Percentiles rank a stretch among this genome's conserved stretches.
Conservation (phyloP, 2,329 filamentous ascomycete species). For the Ceratocystis harringtonii region DNA sequence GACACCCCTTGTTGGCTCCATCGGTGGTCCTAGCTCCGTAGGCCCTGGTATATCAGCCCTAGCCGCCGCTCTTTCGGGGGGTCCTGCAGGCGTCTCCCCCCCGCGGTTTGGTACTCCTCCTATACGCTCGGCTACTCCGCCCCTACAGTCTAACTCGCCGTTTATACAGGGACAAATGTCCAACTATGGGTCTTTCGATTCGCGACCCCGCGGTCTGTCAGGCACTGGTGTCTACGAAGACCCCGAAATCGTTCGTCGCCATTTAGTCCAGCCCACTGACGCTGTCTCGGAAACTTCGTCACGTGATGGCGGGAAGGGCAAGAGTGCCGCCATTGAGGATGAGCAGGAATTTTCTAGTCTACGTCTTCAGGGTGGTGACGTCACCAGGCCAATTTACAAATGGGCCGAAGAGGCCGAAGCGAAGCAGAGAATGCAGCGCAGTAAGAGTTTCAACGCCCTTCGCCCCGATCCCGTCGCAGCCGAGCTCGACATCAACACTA, state of each 20-base stretch:
- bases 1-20: conserved; percentile 30
- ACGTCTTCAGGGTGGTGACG: conserved; percentile 82
- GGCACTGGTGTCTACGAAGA: conserved; percentile 55
- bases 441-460: conserved; percentile 72
- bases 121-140: conserved; percentile 43
- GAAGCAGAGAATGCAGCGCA: conserved; percentile 54
- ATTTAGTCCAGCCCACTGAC: conserved; percentile 59
- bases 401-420: conserved; percentile 84
- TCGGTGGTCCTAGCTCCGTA: conserved; percentile 46
- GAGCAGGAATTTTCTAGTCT: conserved; percentile 88
- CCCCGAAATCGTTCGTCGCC: conserved; percentile 77
- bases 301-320: conserved; percentile 36
- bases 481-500: conserved; percentile 70
- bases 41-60: conserved; percentile 79
- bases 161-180: conserved; percentile 23
- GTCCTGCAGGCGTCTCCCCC: conserved; percentile 51
- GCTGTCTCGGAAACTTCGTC: conserved; percentile 34
- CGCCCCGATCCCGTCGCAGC: conserved; percentile 68
- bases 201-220: conserved; percentile 40
- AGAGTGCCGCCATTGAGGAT: conserved; percentile 35
- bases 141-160: conserved; percentile 27
- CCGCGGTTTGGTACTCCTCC: conserved; percentile 55
- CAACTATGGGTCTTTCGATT: conserved; percentile 77
- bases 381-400: conserved; percentile 87
- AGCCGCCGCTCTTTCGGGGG: conserved; percentile 65